These are phyloP conservation scores for Cichorium intybus DNA, from an alignment of 140 eudicot species.

Conservation along the genomic window DNA sequence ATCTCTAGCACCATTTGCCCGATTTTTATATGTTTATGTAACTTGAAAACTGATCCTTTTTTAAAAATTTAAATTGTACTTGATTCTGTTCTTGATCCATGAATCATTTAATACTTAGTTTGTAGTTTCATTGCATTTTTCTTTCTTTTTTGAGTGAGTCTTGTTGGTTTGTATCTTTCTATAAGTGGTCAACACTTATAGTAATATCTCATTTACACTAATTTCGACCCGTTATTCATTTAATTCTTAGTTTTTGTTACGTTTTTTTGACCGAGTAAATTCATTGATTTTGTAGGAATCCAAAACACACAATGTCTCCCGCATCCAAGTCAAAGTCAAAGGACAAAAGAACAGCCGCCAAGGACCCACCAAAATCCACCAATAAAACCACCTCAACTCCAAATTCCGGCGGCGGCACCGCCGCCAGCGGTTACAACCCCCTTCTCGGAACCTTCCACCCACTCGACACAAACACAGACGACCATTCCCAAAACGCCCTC, in stretches of 20 bases:
- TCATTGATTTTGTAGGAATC: slow-evolving; percentile 31
- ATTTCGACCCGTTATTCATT: neutral
- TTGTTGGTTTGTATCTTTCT: neutral
- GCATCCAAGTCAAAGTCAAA: slow-evolving; percentile 78
- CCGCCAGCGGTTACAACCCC: slow-evolving; percentile 84
- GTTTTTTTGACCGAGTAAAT: slow-evolving; percentile 7
- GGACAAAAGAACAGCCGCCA: slow-evolving; percentile 68
- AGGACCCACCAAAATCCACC: slow-evolving; percentile 67
- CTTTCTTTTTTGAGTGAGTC: neutral
- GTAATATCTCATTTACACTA: neutral
- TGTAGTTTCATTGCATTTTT: neutral
- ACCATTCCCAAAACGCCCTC: slow-evolving; percentile 49
- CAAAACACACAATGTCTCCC: slow-evolving; percentile 60
- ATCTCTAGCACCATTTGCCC: neutral
- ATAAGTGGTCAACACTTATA: neutral
- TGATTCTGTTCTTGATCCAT: neutral
- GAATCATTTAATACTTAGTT: neutral
- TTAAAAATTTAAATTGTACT: neutral
- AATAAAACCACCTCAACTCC: slow-evolving; percentile 52
- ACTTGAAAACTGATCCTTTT: slow-evolving; percentile 6
- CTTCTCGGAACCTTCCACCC: slow-evolving; percentile 79
- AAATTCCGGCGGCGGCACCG: slow-evolving; percentile 40
- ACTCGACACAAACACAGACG: slow-evolving; percentile 64
- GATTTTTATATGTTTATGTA: neutral
- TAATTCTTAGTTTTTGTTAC: neutral